phyloP scores from a whole-genome alignment of 1,139 yeast genomes.

The Zygoascus hellenicus region DNA sequence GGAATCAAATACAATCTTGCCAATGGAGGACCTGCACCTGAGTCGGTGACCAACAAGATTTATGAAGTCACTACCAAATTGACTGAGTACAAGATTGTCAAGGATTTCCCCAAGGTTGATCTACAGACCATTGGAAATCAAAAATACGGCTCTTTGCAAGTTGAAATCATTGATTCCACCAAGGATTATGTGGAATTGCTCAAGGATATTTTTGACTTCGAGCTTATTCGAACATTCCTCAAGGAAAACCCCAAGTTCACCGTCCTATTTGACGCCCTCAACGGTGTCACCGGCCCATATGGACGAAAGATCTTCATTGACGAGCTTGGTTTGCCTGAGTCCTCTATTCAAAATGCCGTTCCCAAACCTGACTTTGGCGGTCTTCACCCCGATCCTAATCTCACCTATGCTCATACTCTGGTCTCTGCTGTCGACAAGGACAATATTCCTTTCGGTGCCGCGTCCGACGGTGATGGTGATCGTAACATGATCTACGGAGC shows the following conservation, averaged over 20 bases:
- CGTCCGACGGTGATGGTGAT: conserved; percentile 98
- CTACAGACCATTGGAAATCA: conserved; percentile 50
- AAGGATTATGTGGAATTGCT: conserved; percentile 70
- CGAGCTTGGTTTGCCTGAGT: conserved; percentile 69
- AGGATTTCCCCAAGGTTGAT: conserved; percentile 55
- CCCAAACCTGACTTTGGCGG: conserved; percentile 96
- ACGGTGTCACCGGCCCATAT: conserved; percentile 97
- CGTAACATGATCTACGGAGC: conserved; percentile 98
- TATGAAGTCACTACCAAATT: conserved; percentile 62
- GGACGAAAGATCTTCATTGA: conserved; percentile 79
- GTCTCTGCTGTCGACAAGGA: conserved; percentile 79
- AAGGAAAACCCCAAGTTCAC: conserved; percentile 52
- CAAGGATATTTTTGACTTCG: conserved; percentile 85
- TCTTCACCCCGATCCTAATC: conserved; percentile 94
- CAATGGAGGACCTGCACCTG: conserved; percentile 99
- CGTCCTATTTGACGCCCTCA: conserved; percentile 81
- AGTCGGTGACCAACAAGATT: conserved; percentile 81
- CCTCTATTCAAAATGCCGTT: conserved; percentile 66
- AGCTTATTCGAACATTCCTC: conserved; percentile 68
- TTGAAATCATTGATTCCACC: conserved; percentile 73
- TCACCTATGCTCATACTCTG: conserved; percentile 85
- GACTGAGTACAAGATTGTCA: conserved; percentile 51
- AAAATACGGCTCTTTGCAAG: conserved; percentile 40
- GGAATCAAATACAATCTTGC: conserved; percentile 94
- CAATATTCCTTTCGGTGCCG: conserved; percentile 90